phyloP scores from a whole-genome alignment of 169 alveolate species.

The Plasmodium gallinaceum region DNA sequence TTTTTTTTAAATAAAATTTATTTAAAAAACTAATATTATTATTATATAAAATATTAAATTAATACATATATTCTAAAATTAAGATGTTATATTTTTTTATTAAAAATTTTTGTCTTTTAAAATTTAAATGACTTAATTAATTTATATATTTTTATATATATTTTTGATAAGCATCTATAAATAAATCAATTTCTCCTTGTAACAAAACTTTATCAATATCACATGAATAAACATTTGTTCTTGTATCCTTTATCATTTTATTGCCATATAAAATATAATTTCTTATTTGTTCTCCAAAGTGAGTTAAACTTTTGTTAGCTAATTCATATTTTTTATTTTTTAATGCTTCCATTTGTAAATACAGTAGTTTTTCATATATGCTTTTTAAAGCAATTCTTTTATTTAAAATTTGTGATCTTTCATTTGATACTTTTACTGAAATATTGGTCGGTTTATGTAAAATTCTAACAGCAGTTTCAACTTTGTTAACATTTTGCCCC shows the following conservation, averaged over 20 bases:
- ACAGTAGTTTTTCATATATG: slow-evolving; percentile 79
- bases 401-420: slow-evolving; percentile 83
- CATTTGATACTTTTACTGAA: slow-evolving; percentile 85
- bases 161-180: slow-evolving; percentile 56
- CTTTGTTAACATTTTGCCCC: slow-evolving; percentile 96
- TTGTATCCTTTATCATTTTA: slow-evolving; percentile 68
- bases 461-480: slow-evolving; percentile 95
- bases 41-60: too few relatives aligned
- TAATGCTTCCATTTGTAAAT: slow-evolving; percentile 62
- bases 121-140: too few relatives aligned
- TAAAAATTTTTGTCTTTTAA: too few relatives aligned
- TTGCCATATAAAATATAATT: slow-evolving; percentile 72
- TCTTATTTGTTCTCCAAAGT: slow-evolving; percentile 72
- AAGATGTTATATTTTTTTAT: too few relatives aligned
- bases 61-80: too few relatives aligned
- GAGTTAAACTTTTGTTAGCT: slow-evolving; percentile 63
- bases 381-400: slow-evolving; percentile 83
- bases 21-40: too few relatives aligned
- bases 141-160: slow-evolving; percentile 12
- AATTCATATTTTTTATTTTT: slow-evolving; percentile 55
- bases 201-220: slow-evolving; percentile 54
- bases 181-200: slow-evolving; percentile 71
- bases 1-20: too few relatives aligned
- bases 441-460: slow-evolving; percentile 95
- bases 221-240: slow-evolving; percentile 53